Evolutionary conservation across 345 rosid genomes (phyloP).

Genomic region (Murraya koenigii): DNA sequence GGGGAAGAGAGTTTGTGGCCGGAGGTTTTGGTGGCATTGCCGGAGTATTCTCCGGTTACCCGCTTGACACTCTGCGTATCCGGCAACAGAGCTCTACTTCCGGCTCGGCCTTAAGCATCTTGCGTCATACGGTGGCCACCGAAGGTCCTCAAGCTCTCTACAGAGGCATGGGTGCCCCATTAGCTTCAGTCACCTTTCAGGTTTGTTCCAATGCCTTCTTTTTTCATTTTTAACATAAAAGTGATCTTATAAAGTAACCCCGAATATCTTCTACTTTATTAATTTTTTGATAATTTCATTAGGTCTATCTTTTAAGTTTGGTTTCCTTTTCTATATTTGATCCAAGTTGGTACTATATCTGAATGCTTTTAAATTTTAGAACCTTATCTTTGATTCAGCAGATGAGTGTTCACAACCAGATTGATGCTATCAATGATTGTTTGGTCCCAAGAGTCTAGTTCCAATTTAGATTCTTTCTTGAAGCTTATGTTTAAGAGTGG

Average conservation of each 20-base stretch:
- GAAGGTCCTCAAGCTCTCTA: constrained; percentile 79
- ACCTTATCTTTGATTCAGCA: constrained; percentile 14
- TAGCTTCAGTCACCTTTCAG: constrained; percentile 95
- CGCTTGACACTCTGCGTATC: constrained; percentile 80
- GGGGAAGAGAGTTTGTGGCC: constrained; percentile 86
- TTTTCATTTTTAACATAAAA: no score
- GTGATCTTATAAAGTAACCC: no score
- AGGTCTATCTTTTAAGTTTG: no score
- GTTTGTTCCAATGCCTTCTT: constrained; percentile 22
- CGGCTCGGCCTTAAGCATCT: constrained; percentile 71
- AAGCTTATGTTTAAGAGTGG: neutral
- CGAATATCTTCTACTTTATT: no score
- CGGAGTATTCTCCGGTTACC: constrained; percentile 88
- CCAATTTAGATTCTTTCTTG: neutral
- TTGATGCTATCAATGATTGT: neutral
- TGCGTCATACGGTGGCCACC: constrained; percentile 48
- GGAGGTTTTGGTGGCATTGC: constrained; percentile 96
- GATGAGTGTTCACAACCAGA: constrained; percentile 8
- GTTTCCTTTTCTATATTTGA: no score
- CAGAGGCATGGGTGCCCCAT: constrained; percentile 91
- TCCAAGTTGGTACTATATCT: no score
- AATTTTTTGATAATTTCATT: no score
- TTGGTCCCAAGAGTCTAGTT: neutral
- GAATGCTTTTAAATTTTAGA: neutral
- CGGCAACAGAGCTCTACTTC: constrained; percentile 68